Evolutionary conservation across 208 protist genomes (phyloP).

Genomic region (Leishmania martiniquensis): DNA sequence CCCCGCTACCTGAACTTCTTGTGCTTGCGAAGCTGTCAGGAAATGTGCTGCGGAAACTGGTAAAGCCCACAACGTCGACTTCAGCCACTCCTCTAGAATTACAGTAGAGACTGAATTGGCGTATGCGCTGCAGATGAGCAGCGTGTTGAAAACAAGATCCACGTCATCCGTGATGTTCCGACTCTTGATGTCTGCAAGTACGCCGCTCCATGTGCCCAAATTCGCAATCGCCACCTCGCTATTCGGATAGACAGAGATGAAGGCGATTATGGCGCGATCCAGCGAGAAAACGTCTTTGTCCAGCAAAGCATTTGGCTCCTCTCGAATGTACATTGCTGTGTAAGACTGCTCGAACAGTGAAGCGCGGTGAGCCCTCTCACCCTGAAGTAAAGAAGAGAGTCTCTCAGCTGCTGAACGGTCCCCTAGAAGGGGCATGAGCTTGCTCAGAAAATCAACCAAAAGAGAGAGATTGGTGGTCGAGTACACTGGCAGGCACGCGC

Average conservation of each 20-base stretch:
- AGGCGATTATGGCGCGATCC: conserved; percentile 64
- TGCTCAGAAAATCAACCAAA: conserved; percentile 59
- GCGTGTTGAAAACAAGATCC: conserved; percentile 59
- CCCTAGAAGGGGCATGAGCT: conserved; percentile 32
- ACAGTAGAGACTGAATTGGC: conserved; percentile 50
- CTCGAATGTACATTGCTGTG: conserved; percentile 50
- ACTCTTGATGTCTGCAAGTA: conserved; percentile 61
- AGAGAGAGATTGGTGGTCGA: conserved; percentile 69
- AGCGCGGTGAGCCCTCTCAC: conserved; percentile 41
- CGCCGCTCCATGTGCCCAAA: conserved; percentile 55
- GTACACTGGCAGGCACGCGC: conserved; percentile 75
- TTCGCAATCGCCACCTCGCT: conserved; percentile 38
- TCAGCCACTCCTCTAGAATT: conserved; percentile 47
- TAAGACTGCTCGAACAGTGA: conserved; percentile 77
- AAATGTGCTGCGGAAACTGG: conserved; percentile 46
- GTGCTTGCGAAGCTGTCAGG: conserved; percentile 31
- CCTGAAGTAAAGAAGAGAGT: conserved; percentile 47
- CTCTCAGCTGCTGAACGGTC: conserved; percentile 18
- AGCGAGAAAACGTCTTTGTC: conserved; percentile 89
- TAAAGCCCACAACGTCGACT: conserved; percentile 43
- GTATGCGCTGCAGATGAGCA: conserved; percentile 62
- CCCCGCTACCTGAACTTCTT: conserved; percentile 41
- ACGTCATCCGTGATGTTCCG: conserved; percentile 61
- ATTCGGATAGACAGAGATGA: conserved; percentile 50
- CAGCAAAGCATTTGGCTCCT: conserved; percentile 58